These are phyloP conservation scores for Phytopythium mirpurense DNA, from an alignment of 352 stramenopile genomes.

Conservation along the genomic window DNA sequence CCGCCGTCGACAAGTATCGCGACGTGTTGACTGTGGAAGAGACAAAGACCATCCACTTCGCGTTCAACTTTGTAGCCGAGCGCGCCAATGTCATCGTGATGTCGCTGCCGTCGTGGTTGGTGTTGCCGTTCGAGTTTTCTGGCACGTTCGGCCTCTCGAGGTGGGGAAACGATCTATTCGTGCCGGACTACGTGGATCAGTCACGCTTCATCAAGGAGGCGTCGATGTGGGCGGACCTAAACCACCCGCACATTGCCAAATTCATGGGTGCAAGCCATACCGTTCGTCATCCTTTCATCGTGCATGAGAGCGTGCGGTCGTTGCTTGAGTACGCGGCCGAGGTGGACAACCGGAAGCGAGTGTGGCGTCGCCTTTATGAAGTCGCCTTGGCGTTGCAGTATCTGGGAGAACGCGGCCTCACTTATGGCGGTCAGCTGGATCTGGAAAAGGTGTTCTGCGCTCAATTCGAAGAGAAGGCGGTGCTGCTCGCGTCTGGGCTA, in stretches of 20 bases:
- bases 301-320: background rate
- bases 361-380: conserved; percentile 19
- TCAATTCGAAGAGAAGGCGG: background rate
- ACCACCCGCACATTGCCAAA: conserved; percentile 4
- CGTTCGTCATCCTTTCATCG: conserved; percentile 4
- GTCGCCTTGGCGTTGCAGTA: conserved; percentile 25
- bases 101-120: background rate
- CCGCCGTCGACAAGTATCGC: background rate
- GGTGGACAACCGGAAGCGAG: background rate
- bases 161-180: background rate
- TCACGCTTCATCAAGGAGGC: background rate
- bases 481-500: background rate
- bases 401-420: conserved; percentile 12
- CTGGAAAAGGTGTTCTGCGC: background rate
- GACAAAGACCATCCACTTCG: background rate
- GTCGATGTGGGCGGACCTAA: background rate
- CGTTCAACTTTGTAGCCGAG: background rate
- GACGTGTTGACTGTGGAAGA: background rate
- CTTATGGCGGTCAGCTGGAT: background rate
- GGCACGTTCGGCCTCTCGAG: background rate
- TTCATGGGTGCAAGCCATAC: conserved; percentile 1
- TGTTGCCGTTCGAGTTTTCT: background rate
- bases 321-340: background rate
- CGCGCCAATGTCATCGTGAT: background rate
- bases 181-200: background rate